phyloP scores from a whole-genome alignment of 2,329 filamentous ascomycete genomes.

The Rutstroemia sp. region DNA sequence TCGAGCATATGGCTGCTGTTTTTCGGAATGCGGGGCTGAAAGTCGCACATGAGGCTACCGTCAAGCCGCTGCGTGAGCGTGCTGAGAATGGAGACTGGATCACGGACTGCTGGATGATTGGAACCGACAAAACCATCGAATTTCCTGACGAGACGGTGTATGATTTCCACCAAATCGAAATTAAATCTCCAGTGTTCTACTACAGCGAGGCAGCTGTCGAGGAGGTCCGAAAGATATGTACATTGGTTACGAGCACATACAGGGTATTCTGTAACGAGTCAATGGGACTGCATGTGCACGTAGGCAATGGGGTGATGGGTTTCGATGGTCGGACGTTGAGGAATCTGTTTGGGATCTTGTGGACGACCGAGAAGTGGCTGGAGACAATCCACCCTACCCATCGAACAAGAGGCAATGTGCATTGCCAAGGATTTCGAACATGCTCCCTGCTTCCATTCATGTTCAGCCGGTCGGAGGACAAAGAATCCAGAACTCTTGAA shows the following conservation, averaged over 20 bases:
- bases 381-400: conserved; percentile 22
- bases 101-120: background rate
- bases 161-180: background rate
- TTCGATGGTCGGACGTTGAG: conserved; percentile 23
- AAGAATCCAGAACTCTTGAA: background rate
- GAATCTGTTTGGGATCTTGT: conserved; percentile 23
- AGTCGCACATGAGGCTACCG: background rate
- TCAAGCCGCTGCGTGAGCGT: background rate
- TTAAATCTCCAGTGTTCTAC: conserved; percentile 4
- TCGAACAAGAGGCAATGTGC: background rate
- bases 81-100: background rate
- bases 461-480: background rate
- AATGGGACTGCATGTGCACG: conserved; percentile 28
- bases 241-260: conserved; percentile 13
- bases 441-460: background rate
- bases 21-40: background rate
- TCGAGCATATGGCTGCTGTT: background rate
- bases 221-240: background rate
- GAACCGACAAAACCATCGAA: background rate
- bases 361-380: conserved; percentile 25
- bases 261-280: conserved; percentile 18
- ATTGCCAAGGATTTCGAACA: background rate
- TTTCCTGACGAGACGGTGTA: background rate
- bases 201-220: background rate
- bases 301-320: conserved; percentile 25